Evolutionary conservation across 768 basidiomycete species (phyloP), one percentile per base, ranked within the genome.

Genomic region (Strobilomyces echinocephalus): DNA sequence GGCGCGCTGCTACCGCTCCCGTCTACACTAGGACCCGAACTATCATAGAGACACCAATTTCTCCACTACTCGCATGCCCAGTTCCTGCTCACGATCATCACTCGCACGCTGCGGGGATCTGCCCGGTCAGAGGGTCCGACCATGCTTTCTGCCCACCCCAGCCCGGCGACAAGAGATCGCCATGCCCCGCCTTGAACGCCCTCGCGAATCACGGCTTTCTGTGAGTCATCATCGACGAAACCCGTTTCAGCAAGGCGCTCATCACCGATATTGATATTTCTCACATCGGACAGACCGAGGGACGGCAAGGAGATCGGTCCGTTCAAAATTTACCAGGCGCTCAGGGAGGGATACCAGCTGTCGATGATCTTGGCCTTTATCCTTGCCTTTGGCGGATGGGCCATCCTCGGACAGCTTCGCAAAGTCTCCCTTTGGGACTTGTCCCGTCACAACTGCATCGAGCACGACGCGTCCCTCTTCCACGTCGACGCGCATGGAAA

Each of bases 161-260:
- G 35, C 53, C 62, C 10, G 72, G 69, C 14, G 85, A 85, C 55
- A 74, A 71, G 46, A 78, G 87, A 16, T 84, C 83, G 0, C 82
- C 83, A 5, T 89, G 87, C 58, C 88, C 88, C 1, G 88, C 85
- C 2, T 65, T 90, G 36, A 89, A 90, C 57, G 71, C 83, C 0
- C 79, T 89, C 60, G 85, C 87, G 0, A 89, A 89, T 59, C 85
- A 88, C 52, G 84, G 85, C 2, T 88, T 83, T 52, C 72, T 90
- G 87, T 88, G 59, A 65, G 85, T 75, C 46, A 20, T 10, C 4
- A 12, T 39, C 38, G 15, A 5, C 26, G 14, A 34, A 24, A 21
- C 5, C 15, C 10, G 4, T 16, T 14, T 39, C 18, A n/a, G 21
- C 33, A n/a, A 18, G 36, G 42, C 21, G 33, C 49, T 55, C 20